phyloP scores from a whole-genome alignment of 306 rosid genomes.

The Hippophae tibetana region DNA sequence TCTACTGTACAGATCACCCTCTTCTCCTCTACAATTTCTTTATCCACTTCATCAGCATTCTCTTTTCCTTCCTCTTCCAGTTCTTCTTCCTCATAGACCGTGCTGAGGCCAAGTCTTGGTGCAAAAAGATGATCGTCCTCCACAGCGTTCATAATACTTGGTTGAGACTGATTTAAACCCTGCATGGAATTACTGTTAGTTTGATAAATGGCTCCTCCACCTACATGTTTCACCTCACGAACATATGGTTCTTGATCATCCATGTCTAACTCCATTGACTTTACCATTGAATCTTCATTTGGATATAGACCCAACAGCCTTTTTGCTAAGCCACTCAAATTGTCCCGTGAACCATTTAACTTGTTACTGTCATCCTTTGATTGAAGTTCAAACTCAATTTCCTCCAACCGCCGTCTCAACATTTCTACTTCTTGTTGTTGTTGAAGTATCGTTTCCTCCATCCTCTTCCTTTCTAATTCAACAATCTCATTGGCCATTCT shows the following conservation, averaged over 20 bases:
- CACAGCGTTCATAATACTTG: constrained; percentile 21
- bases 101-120: constrained; percentile 53
- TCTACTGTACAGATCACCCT: constrained; percentile 46
- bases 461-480: constrained; percentile 81
- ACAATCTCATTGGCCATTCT: constrained; percentile 81
- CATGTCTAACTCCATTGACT: constrained; percentile 96
- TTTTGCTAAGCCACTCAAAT: constrained; percentile 49
- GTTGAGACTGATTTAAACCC: constrained; percentile 25
- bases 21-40: constrained; percentile 85
- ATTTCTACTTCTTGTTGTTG: constrained; percentile 90
- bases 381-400: constrained; percentile 63
- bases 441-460: constrained; percentile 80
- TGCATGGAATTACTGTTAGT: constrained; percentile 25
- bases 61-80: constrained; percentile 41
- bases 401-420: constrained; percentile 69
- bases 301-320: constrained; percentile 61
- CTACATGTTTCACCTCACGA: constrained; percentile 40
- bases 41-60: constrained; percentile 54
- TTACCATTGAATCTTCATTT: constrained; percentile 77
- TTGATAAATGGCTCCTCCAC: constrained; percentile 31
- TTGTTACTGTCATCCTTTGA: constrained; percentile 33
- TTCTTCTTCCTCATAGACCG: constrained; percentile 81
- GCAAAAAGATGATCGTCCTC: constrained; percentile 30
- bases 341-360: constrained; percentile 36
- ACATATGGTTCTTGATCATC: constrained; percentile 75